Conservation (phyloP, 2,329 filamentous ascomycete species). For the Scedosporium aurantiacum region DNA sequence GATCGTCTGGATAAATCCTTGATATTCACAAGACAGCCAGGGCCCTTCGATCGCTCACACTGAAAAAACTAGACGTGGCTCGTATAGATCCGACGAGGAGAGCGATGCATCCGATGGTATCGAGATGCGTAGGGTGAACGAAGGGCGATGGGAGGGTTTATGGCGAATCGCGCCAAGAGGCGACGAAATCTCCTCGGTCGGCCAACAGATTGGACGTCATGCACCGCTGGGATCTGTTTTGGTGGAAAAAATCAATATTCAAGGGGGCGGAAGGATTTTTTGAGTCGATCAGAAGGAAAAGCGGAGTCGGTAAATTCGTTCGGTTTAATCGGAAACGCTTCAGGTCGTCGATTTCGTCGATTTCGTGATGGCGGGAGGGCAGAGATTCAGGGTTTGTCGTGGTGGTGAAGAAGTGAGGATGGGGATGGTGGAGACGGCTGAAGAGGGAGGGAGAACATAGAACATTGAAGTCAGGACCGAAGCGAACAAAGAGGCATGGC, state of each 20-base stretch:
- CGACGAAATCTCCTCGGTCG: slow-evolving; percentile 7
- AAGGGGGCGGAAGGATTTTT: not conserved
- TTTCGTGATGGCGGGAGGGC: not conserved
- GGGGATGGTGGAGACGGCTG: slow-evolving; percentile 3
- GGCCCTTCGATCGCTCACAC: too few species aligned
- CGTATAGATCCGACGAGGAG: not conserved
- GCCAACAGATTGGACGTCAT: slow-evolving; percentile 5
- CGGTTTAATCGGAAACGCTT: not conserved
- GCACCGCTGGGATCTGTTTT: not conserved
- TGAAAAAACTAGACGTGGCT: not conserved
- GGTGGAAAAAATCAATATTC: not conserved
- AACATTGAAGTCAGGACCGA: not conserved
- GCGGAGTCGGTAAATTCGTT: not conserved
- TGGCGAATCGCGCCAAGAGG: slow-evolving; percentile 7
- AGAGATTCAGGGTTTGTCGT: slow-evolving; percentile 2
- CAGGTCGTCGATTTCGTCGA: not conserved
- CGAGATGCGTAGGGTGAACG: not conserved
- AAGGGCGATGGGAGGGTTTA: not conserved
- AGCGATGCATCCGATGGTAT: not conserved
- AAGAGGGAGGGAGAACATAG: not conserved
- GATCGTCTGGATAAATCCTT: too few species aligned
- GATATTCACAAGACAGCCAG: too few species aligned
- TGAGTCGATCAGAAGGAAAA: not conserved
- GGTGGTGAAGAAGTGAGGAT: slow-evolving; percentile 1
- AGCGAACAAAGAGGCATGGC: not conserved